Base-by-base conservation (phyloP, 2,329 filamentous ascomycete species). In the Claviceps lovelessii region DNA sequence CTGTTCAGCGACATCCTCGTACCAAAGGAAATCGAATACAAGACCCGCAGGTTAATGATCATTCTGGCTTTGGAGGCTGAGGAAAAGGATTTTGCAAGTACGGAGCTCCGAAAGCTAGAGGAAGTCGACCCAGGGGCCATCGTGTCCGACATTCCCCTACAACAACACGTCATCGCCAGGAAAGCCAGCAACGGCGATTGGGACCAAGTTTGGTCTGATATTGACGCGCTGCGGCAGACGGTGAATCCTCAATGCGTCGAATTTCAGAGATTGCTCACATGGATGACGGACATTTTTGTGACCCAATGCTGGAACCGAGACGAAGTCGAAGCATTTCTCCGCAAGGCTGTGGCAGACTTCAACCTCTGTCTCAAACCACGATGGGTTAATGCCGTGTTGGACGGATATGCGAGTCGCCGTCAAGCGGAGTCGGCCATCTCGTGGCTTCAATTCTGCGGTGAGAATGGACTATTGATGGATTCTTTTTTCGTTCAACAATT, bases 271-370 rank as follows among this genome's bases (percentile, higher is more conserved):
- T 52, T 63, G 5, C 55, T 69, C 13, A 56, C 58, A 1, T 62
- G 58, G 54, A 54, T 72, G 2, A 74, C 74, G 3, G 69, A 69
- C 47, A 57, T 64, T 11, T 49, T 49, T 7, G 67, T 67, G 42
- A 61, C 60, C 15, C 60, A 65, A 49, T 46, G 44, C 2, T 62
- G 67, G 41, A 58, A 61, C 6, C 53, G 60, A 1, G 55, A 60
- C 9, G 60, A 68, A 33, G 58, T 66, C 11, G 66, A 70, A 5
- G 37, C 35, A 1, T 62, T 68, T n/a, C 58, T 70, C 1, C 62
- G 63, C 46, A 57, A 59, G 44, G 58, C 67, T 28, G 60, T 63
- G 19, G 52, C 57, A n/a, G 56, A 52, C 31, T 64, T 65, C 44
- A 52, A 51, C 6, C 62, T 70, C 59, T 56, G 53, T 8, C 55